A percentile compares a stretch with the other conserved stretches of the same genome.
Conservation (phyloP, 2,329 filamentous ascomycete species). For the Sphaceloma murrayae region DNA sequence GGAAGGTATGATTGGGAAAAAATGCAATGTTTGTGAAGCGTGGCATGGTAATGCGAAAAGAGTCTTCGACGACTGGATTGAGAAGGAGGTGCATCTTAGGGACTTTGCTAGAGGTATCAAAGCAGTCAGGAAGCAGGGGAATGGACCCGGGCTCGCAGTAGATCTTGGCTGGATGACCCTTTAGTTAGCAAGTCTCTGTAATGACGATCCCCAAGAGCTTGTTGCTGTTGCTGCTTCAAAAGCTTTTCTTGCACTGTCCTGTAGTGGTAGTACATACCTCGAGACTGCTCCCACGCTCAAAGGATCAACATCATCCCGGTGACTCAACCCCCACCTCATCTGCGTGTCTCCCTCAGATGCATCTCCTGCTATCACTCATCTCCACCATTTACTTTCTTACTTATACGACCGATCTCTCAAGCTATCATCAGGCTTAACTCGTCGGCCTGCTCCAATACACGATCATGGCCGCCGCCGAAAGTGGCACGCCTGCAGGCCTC, state of each 20-base stretch:
- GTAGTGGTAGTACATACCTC: too few species aligned
- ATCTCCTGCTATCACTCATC: background rate
- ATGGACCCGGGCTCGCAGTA: conserved; percentile 20
- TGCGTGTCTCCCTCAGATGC: too few species aligned
- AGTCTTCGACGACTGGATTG: conserved; percentile 29
- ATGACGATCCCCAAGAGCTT: background rate
- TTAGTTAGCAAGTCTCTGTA: background rate
- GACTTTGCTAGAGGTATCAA: conserved; percentile 28
- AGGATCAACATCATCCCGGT: too few species aligned
- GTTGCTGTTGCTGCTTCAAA: too few species aligned
- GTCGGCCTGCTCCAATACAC: too few species aligned
- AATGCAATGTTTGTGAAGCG: conserved; percentile 9
- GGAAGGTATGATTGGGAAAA: conserved; percentile 20
- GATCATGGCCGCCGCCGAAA: too few species aligned
- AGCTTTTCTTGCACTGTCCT: too few species aligned
- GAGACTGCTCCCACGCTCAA: too few species aligned
- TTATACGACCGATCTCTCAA: background rate
- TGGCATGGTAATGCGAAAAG: background rate
- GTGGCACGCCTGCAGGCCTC: conserved; percentile 30
- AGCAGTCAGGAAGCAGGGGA: conserved; percentile 20
- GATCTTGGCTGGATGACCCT: conserved; percentile 24
- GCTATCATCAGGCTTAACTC: background rate
- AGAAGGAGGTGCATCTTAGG: conserved; percentile 31
- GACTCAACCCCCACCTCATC: too few species aligned
- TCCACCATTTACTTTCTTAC: background rate